These are phyloP conservation scores for Phytophthora quininea DNA, from an alignment of 352 stramenopile species.

Conservation along the genomic window DNA sequence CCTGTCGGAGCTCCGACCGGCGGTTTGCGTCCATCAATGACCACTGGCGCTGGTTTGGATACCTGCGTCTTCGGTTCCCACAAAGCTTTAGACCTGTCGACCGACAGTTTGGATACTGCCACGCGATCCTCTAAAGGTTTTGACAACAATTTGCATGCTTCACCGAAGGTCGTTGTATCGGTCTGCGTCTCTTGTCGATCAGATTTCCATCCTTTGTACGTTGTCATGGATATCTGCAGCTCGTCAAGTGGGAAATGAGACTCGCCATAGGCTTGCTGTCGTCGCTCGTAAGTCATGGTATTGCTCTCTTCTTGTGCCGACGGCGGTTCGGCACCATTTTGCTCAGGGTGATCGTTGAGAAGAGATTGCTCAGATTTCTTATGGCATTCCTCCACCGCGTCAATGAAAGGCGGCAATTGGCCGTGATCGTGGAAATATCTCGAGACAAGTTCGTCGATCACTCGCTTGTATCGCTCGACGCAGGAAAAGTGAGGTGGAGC, in stretches of 20 bases:
- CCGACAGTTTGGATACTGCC: constrained; percentile 8
- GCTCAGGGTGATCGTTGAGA: constrained; percentile 39
- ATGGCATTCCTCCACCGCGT: constrained; percentile 32
- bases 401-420: constrained; percentile 66
- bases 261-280: constrained; percentile 18
- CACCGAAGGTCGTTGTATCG: constrained; percentile 1
- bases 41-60: background rate
- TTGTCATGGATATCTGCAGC: constrained; percentile 27
- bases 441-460: constrained; percentile 63
- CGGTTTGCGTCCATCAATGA: constrained; percentile 26
- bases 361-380: constrained; percentile 13
- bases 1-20: constrained; percentile 15
- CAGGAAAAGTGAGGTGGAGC: constrained; percentile 66
- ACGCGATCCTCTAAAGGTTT: background rate
- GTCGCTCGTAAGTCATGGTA: constrained; percentile 11
- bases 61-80: constrained; percentile 27
- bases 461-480: constrained; percentile 61
- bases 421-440: constrained; percentile 62
- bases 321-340: constrained; percentile 25
- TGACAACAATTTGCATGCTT: background rate
- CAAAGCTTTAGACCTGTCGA: constrained; percentile 24
- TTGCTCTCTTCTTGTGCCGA: constrained; percentile 19
- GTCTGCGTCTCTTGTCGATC: constrained; percentile 2
- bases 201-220: constrained; percentile 17
- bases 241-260: constrained; percentile 34